phyloP scores from a whole-genome alignment of 2,329 filamentous ascomycete species.

The Microcyclosporella mali region DNA sequence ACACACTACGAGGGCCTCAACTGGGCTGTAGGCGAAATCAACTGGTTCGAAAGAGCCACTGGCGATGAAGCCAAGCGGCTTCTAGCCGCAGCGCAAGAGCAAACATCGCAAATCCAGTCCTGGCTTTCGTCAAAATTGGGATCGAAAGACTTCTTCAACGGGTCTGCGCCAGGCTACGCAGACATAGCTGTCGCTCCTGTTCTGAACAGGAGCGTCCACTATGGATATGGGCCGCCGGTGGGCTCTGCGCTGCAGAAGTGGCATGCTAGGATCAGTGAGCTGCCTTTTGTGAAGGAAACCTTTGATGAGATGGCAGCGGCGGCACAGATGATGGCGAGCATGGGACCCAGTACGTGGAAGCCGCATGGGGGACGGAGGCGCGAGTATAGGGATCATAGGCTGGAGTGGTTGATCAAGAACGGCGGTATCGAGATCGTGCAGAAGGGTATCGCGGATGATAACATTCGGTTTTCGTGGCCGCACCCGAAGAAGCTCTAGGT shows the following conservation, averaged over 20 bases:
- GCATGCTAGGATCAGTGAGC: slow-evolving; percentile 16
- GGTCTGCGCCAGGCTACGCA: slow-evolving; percentile 24
- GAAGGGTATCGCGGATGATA: slow-evolving; percentile 19
- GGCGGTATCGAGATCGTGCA: slow-evolving; percentile 14
- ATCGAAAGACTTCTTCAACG: slow-evolving; percentile 25
- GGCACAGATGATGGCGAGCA: slow-evolving; percentile 14
- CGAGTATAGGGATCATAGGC: slow-evolving; percentile 24
- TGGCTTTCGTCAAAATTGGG: slow-evolving; percentile 26
- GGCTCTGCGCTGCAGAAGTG: slow-evolving; percentile 16
- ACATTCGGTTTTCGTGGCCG: slow-evolving; percentile 20
- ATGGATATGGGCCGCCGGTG: slow-evolving; percentile 16
- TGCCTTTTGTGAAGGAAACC: slow-evolving; percentile 21
- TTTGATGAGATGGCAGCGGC: slow-evolving; percentile 22
- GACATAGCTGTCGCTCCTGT: slow-evolving; percentile 27
- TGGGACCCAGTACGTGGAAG: slow-evolving; percentile 12
- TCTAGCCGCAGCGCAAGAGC: slow-evolving; percentile 22
- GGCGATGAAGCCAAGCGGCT: slow-evolving; percentile 22
- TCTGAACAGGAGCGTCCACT: slow-evolving; percentile 21
- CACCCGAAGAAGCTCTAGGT: slow-evolving; percentile 3
- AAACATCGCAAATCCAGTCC: slow-evolving; percentile 19
- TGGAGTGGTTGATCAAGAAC: slow-evolving; percentile 14
- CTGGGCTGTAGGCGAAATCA: slow-evolving; percentile 23
- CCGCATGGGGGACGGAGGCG: slow-evolving; percentile 14
- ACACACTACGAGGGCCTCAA: slow-evolving; percentile 31
- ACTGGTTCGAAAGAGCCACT: slow-evolving; percentile 20